Percentiles rank a stretch among this genome's conserved stretches.
Conservation (phyloP, 1,139 yeast genomes). For the Taphrina flavorubra region DNA sequence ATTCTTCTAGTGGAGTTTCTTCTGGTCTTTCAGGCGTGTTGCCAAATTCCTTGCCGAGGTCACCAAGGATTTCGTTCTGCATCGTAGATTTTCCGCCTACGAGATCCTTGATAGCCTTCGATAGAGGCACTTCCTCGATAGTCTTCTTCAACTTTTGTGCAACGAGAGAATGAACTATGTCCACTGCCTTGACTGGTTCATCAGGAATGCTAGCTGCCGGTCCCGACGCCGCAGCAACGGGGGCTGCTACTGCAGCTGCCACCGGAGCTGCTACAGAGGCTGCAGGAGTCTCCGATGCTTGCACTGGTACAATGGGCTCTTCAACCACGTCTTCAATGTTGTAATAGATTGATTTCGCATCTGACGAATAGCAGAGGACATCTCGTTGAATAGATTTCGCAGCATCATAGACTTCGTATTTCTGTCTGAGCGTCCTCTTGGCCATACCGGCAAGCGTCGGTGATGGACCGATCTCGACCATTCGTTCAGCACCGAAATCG, state of each 20-base stretch:
- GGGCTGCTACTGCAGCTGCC: constrained; percentile 59
- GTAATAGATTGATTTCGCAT: constrained; percentile 93
- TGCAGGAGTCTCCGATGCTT: constrained; percentile 54
- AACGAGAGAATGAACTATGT: constrained; percentile 84
- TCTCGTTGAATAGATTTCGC: constrained; percentile 96
- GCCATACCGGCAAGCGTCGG: constrained; percentile 99
- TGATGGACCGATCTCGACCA: constrained; percentile 98
- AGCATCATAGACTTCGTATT: constrained; percentile 96
- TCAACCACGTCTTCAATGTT: constrained; percentile 81
- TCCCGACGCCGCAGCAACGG: constrained; percentile 68
- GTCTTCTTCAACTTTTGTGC: constrained; percentile 95
- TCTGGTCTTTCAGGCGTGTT: constrained; percentile 98
- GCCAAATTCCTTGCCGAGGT: constrained; percentile 96
- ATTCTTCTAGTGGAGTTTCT: constrained; percentile 92
- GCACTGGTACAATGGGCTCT: constrained; percentile 56
- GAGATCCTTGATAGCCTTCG: constrained; percentile 92
- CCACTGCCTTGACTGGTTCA: constrained; percentile 83
- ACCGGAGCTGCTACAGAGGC: constrained; percentile 53
- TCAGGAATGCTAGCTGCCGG: constrained; percentile 86
- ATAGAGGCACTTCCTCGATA: constrained; percentile 79
- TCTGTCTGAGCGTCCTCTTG: constrained; percentile 90
- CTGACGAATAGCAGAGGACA: constrained; percentile 92
- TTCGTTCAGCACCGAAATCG: constrained; percentile 85
- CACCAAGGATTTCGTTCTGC: constrained; percentile 97
- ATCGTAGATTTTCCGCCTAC: constrained; percentile 99